These are phyloP conservation scores for Bruguiera sexangula DNA, from an alignment of 345 rosid genomes.

Conservation along the genomic window DNA sequence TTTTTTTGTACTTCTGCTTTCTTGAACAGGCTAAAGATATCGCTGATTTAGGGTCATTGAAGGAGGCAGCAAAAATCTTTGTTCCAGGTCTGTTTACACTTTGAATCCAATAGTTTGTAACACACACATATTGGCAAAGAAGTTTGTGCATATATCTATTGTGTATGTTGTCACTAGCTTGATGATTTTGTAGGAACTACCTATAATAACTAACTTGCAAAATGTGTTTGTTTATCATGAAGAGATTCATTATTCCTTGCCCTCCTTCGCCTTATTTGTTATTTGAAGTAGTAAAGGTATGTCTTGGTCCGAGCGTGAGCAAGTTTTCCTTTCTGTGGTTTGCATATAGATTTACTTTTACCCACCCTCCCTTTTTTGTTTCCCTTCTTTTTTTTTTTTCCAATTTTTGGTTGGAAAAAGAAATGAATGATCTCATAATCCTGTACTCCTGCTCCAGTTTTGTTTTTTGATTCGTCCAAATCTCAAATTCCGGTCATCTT, in stretches of 20 bases:
- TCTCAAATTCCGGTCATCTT: constrained; percentile 7
- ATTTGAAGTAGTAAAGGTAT: too few species aligned
- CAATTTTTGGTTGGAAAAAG: background rate
- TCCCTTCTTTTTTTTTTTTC: background rate
- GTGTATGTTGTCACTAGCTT: too few species aligned
- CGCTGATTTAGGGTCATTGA: constrained; percentile 75
- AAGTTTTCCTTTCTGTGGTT: background rate
- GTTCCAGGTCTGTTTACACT: constrained; percentile 59
- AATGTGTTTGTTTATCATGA: too few species aligned
- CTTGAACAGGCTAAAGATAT: constrained; percentile 77
- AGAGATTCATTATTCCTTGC: too few species aligned
- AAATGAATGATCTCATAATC: background rate
- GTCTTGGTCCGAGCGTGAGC: too few species aligned
- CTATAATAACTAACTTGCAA: too few species aligned
- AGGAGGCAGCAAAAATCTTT: constrained; percentile 72
- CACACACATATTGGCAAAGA: too few species aligned
- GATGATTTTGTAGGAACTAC: too few species aligned
- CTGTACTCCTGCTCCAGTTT: background rate
- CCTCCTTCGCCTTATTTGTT: too few species aligned
- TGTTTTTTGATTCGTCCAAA: constrained; percentile 7
- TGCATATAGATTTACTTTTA: background rate
- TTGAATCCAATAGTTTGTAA: background rate
- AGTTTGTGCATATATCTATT: too few species aligned
- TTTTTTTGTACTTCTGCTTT: constrained; percentile 7
- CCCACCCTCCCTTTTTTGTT: background rate